These are phyloP conservation scores for Hysterium pulicare DNA, from an alignment of 2,329 filamentous ascomycete genomes.

Conservation along the genomic window DNA sequence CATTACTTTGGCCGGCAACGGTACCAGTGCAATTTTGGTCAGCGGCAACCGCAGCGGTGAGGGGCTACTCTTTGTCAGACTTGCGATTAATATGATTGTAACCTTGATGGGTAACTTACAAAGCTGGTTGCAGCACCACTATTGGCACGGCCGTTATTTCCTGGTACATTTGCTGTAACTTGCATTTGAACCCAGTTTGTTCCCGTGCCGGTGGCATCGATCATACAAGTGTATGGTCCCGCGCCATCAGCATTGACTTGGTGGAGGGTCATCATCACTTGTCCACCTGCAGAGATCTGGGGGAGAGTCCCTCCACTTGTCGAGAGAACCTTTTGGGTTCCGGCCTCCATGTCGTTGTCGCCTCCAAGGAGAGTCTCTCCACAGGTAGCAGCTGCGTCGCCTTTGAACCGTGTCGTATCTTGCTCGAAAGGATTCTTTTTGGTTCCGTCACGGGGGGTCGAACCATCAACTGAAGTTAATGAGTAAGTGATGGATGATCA, in stretches of 20 bases:
- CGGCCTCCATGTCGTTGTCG: constrained; percentile 55
- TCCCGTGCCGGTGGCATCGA: constrained; percentile 59
- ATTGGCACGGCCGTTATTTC: constrained; percentile 8
- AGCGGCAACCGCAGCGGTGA: constrained; percentile 57
- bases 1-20: constrained; percentile 56
- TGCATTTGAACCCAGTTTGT: constrained; percentile 51
- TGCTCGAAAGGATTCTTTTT: constrained; percentile 60
- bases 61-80: too few relatives aligned
- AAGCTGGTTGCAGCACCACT: constrained; percentile 12
- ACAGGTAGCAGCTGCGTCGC: constrained; percentile 50
- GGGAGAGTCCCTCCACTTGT: constrained; percentile 56
- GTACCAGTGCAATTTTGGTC: constrained; percentile 57
- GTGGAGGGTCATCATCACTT: constrained; percentile 61
- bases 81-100: too few relatives aligned
- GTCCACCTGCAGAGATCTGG: constrained; percentile 57
- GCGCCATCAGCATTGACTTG: constrained; percentile 66
- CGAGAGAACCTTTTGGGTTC: constrained; percentile 57
- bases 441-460: constrained; percentile 61
- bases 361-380: constrained; percentile 58
- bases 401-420: constrained; percentile 61
- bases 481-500: constrained; percentile 4
- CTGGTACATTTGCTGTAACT: constrained; percentile 52
- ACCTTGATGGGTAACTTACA: constrained; percentile 19
- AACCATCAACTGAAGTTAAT: constrained; percentile 42
- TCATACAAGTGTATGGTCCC: constrained; percentile 64